Percentiles rank a stretch among this genome's conserved stretches.
These are phyloP conservation scores for Galeopsis tetrahit DNA, from an alignment of 257 asterid genomes.

Conservation along the genomic window DNA sequence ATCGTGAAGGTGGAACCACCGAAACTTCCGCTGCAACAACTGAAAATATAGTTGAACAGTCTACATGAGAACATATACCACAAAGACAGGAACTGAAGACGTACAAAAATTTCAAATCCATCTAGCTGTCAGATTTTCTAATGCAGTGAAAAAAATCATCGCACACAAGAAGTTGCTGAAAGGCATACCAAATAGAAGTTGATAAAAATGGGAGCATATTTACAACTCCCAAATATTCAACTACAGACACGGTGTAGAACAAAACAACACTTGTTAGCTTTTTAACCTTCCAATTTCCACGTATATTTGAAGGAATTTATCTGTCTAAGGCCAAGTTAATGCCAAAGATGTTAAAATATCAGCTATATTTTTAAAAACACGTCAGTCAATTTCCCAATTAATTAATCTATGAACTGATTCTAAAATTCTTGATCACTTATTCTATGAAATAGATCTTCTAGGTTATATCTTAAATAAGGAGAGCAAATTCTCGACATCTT, in stretches of 20 bases:
- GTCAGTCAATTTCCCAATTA: background rate
- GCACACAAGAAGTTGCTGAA: constrained; percentile 13
- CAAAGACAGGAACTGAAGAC: background rate
- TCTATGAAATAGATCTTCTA: background rate
- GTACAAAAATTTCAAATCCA: constrained; percentile 18
- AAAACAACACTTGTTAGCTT: background rate
- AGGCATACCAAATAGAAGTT: constrained; percentile 17
- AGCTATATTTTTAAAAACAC: background rate
- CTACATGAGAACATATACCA: constrained; percentile 30
- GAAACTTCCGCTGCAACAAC: constrained; percentile 32
- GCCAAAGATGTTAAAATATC: background rate
- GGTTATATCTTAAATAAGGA: background rate
- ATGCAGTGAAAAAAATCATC: background rate
- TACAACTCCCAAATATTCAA: constrained; percentile 17
- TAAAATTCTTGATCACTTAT: background rate
- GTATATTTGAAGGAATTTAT: constrained; percentile 1
- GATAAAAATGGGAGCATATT: background rate
- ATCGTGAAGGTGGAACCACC: no score
- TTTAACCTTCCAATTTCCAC: background rate
- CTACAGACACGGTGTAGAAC: constrained; percentile 16
- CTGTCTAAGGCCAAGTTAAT: background rate
- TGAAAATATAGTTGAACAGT: constrained; percentile 46
- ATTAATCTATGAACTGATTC: background rate
- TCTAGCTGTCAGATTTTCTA: constrained; percentile 3
- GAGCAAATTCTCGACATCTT: background rate